Conservation (phyloP, 345 rosid genomes). For the Hibiscus mutabilis region DNA sequence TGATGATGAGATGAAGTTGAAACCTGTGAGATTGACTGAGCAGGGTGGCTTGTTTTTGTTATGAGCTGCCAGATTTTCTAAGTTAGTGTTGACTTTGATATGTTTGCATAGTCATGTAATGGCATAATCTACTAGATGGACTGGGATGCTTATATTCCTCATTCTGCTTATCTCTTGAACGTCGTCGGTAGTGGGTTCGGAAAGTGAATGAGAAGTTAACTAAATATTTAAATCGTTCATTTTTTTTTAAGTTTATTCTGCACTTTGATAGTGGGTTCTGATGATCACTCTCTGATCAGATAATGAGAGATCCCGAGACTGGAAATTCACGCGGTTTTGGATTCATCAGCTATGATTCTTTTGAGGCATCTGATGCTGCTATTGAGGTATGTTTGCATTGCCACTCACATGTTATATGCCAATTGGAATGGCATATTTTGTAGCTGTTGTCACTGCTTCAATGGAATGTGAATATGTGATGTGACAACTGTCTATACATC, state of each 20-base stretch:
- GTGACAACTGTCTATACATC: neutral
- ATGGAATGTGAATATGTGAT: neutral
- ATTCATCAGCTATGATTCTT: constrained; percentile 96
- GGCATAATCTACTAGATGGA: neutral
- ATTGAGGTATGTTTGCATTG: constrained; percentile 58
- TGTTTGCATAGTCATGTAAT: neutral
- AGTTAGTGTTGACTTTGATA: neutral
- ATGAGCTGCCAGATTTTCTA: constrained; percentile 40
- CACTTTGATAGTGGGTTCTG: constrained; percentile 8
- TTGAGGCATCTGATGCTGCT: constrained; percentile 98
- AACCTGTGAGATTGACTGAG: neutral
- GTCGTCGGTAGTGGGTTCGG: neutral
- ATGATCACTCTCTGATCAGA: constrained; percentile 35
- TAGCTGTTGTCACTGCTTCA: neutral
- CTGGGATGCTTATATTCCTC: neutral
- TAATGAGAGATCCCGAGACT: constrained; percentile 97
- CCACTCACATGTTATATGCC: neutral
- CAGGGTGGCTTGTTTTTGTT: neutral
- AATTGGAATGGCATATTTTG: neutral
- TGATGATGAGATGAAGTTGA: neutral
- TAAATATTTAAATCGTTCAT: neutral
- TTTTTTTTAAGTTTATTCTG: neutral
- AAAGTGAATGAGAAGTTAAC: neutral
- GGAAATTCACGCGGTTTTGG: constrained; percentile 98
- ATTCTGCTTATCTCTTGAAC: neutral